A percentile compares a stretch with the other conserved stretches of the same genome.
Evolutionary conservation across 306 rosid genomes (phyloP).

Genomic region (Trifolium dubium): DNA sequence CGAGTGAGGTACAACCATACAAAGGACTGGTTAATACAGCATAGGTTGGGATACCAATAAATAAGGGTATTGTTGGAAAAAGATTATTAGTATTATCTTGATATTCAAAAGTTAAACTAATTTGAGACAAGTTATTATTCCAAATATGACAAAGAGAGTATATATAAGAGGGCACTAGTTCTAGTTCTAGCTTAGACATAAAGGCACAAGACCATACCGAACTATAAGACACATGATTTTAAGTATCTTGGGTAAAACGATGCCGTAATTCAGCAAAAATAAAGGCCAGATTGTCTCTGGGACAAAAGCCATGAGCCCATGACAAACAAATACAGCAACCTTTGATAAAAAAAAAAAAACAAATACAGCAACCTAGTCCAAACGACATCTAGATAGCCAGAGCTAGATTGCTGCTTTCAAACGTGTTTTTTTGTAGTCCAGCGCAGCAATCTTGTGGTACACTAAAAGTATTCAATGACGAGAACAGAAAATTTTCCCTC

Average conservation of each 20-base stretch:
- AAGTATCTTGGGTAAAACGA: background rate
- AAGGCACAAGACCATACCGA: background rate
- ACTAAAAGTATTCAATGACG: conserved; percentile 3
- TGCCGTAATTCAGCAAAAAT: background rate
- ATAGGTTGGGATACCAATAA: background rate
- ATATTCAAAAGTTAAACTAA: background rate
- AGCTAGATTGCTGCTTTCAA: conserved; percentile 4
- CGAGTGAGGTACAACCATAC: background rate
- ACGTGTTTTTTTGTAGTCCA: conserved; percentile 21
- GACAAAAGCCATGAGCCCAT: background rate
- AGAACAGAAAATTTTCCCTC: background rate
- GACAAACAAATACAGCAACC: background rate
- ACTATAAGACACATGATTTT: background rate
- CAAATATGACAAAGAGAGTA: background rate
- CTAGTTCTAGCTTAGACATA: background rate
- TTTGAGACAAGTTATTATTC: background rate
- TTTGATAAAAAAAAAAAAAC: too few species aligned
- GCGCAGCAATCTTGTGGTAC: background rate
- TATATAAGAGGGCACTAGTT: background rate
- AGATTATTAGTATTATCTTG: background rate
- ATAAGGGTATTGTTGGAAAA: background rate
- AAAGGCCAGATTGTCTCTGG: background rate
- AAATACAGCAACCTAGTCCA: background rate
- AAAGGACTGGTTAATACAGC: background rate
- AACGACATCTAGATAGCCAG: background rate